Evolutionary conservation across 805 yeast genomes (phyloP).

Genomic region (Metschnikowia continentalis): DNA sequence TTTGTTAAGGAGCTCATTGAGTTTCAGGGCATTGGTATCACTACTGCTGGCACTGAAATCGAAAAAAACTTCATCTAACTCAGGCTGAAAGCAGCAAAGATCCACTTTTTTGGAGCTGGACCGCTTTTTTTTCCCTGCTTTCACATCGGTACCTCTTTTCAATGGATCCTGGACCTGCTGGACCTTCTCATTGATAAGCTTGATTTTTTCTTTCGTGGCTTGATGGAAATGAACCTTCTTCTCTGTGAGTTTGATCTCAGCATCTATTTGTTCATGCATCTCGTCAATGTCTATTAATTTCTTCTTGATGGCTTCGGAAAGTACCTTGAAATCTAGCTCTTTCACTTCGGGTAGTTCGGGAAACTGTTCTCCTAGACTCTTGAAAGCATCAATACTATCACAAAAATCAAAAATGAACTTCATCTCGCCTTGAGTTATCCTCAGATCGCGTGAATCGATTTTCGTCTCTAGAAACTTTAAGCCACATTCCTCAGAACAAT

Average conservation of each 20-base stretch:
- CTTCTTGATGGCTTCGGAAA: constrained; percentile 18
- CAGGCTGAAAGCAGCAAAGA: constrained; percentile 50
- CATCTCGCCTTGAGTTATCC: constrained; percentile 16
- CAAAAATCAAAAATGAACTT: constrained; percentile 25
- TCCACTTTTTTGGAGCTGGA: constrained; percentile 38
- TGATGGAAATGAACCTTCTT: constrained; percentile 21
- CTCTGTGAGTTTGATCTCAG: constrained; percentile 15
- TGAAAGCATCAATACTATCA: constrained; percentile 20
- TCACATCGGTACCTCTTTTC: constrained; percentile 10
- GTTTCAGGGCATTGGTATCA: neutral
- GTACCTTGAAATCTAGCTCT: constrained; percentile 16
- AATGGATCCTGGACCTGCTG: constrained; percentile 16
- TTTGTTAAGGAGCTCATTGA: neutral
- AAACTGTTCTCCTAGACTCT: constrained; percentile 29
- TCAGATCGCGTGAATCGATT: constrained; percentile 19
- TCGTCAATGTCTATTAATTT: constrained; percentile 16
- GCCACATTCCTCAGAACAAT: constrained; percentile 76
- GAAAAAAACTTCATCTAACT: constrained; percentile 13
- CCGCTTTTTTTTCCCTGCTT: constrained; percentile 17
- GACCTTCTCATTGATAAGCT: constrained; percentile 32
- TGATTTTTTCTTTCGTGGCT: constrained; percentile 34
- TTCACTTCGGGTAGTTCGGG: constrained; percentile 41
- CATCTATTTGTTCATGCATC: constrained; percentile 12
- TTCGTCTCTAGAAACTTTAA: constrained; percentile 31
- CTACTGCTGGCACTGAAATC: neutral